Base-by-base conservation (phyloP, 2,329 filamentous ascomycete genomes). In the Cordyceps javanica region DNA sequence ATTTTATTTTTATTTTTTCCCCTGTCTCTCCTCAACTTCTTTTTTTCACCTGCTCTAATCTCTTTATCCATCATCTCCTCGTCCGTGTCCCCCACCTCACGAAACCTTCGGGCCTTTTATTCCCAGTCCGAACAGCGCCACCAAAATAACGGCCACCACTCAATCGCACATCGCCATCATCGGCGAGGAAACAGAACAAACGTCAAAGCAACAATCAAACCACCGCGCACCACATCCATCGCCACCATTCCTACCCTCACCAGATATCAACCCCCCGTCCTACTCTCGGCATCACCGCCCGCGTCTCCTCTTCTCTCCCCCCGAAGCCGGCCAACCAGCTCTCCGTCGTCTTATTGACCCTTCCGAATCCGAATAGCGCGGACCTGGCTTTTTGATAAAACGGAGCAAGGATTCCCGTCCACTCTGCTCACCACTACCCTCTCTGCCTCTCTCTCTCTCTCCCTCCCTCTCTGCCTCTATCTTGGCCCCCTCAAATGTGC, bases 401-500 rank as follows among this genome's bases (percentile, higher is more conserved):
- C 50, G 11, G 38, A 42, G 38, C 50, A 21, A 41, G 50, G 50
- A 26, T 48, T 38, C 38, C 26, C 25, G 36, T 30, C 16, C 34
- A 19, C 49, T 39, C 25, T 42, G 14, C 7, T 41, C 50, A 53
- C 50, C 36, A 42, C 49, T n/a, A n/a, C n/a, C n/a, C n/a, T n/a
- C n/a, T n/a, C n/a, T n/a, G n/a, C n/a, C 19, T 48, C 44, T 46
- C 39, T 42, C 39, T 39, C 16, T 46, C 26, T 30, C 25, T 10
- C 26, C 44, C 21, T 21, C 3, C 19, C 45, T n/a, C n/a, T n/a
- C n/a, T n/a, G n/a, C 9, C 23, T 52, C 34, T 52, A 30, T 49
- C 45, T 48, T n/a, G 21, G 13, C 26, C 50, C 50, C 36, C 51
- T n/a, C 51, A 34, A 36, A 54, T 54, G 41, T 55, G 41, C 38